Base-by-base conservation (phyloP, 108 stramenopile species). In the Schizochytrium sp. region DNA sequence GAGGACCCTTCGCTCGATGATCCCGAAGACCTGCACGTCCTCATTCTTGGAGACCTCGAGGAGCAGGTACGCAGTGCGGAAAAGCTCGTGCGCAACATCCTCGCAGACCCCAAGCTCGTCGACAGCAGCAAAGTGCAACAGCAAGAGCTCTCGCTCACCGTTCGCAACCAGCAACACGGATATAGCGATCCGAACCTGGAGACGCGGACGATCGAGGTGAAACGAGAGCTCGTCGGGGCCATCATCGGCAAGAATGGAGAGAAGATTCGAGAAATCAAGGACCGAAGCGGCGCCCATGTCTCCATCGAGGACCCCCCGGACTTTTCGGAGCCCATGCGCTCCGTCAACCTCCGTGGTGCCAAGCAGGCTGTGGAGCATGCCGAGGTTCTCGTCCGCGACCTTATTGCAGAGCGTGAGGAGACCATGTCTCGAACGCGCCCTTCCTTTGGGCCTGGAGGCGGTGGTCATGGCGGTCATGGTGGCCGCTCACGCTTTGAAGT, bases 191-290 rank as follows among this genome's bases (percentile, higher is more conserved):
- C 76, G 76, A 83, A 83, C 23, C n/a, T 83, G 48, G 45, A n/a
- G 12, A 83, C 76, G 25, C 76, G 76, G 6, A 53, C 14, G 43
- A 53, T 83, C 48, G 51, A 53, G 45, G 76, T 83, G 18, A 83
- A 83, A 23, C 45, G 76, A 28, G 76, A 83, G n/a, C 10, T 83
- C 28, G 51, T 83, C 12, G 76, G 76, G 10, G 45, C 18, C 48
- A 83, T 83, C 51, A 83, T 83, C 51, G 76, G 76, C 45, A 83
- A 53, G 76, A 28, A 23, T 5, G 76, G 76, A 12, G 76, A 83
- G 76, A 83, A 83, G n/a, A 83, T 83, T 12, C 2, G 76, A n/a
- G 76, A 83, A 23, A 55, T 83, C 25, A 83, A 83, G 23, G 76
- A 83, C 51, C 45, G 76, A 12, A 53, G 23, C 3, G 76, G 76